A percentile compares a stretch with the other conserved stretches of the same genome.
Evolutionary conservation across 1,284 basidiomycete species (phyloP).

Genomic region (Ceratobasidium sp.): DNA sequence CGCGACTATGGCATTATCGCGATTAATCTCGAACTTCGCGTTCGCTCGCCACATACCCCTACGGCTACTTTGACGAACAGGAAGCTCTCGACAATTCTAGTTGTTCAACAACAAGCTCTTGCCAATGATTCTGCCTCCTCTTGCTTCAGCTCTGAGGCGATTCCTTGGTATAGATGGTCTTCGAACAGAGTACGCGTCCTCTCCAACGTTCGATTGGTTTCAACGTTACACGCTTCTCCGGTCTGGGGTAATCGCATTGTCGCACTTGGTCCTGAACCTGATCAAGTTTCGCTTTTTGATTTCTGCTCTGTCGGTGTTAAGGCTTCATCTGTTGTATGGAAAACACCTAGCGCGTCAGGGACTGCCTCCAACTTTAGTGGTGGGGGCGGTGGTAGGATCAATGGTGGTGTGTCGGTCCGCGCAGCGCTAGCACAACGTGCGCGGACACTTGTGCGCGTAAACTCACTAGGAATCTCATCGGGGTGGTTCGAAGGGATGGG

Average conservation of each 20-base stretch:
- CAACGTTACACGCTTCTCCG: background rate
- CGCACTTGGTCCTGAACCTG: conserved; percentile 12
- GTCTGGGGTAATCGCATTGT: conserved; percentile 38
- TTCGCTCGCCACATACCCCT: conserved; percentile 10
- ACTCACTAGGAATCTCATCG: background rate
- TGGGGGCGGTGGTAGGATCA: background rate
- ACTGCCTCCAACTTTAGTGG: background rate
- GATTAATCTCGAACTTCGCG: conserved; percentile 12
- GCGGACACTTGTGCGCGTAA: conserved; percentile 26
- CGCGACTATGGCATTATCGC: conserved; percentile 4
- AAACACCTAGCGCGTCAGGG: background rate
- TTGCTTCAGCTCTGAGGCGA: background rate
- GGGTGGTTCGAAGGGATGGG: conserved; percentile 39
- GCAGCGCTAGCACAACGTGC: conserved; percentile 35
- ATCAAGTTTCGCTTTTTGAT: conserved; percentile 25
- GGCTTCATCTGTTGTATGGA: conserved; percentile 15
- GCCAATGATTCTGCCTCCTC: background rate
- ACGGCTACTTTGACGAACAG: background rate
- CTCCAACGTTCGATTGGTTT: background rate
- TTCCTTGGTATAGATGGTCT: conserved; percentile 30
- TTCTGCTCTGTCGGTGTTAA: conserved; percentile 30
- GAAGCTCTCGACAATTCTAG: conserved; percentile 7
- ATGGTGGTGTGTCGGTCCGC: conserved; percentile 30
- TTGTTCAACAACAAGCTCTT: conserved; percentile 5
- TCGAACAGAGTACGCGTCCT: conserved; percentile 9